phyloP scores from a whole-genome alignment of 176 grass and related monocot genomes.

The Aegilops longissima region DNA sequence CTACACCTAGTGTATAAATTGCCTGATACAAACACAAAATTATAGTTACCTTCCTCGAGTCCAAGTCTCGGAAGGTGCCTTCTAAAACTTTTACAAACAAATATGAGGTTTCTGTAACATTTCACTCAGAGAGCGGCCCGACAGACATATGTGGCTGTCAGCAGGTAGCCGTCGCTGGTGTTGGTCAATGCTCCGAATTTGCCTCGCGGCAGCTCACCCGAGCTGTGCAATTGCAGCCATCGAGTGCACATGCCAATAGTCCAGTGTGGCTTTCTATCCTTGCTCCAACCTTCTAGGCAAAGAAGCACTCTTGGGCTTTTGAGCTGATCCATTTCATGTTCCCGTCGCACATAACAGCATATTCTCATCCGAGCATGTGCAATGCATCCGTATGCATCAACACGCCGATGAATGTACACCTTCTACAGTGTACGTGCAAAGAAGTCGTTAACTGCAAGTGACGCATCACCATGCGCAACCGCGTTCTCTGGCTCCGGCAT shows the following conservation, averaged over 20 bases:
- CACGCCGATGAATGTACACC: background rate
- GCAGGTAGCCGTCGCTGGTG: background rate
- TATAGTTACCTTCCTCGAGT: background rate
- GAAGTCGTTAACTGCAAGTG: constrained; percentile 85
- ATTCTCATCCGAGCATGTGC: background rate
- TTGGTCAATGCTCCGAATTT: background rate
- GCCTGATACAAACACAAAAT: background rate
- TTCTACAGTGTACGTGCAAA: constrained; percentile 49
- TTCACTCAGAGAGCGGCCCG: background rate
- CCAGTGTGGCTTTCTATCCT: background rate
- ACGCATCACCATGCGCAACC: constrained; percentile 89
- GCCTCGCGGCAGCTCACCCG: background rate
- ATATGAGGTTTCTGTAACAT: background rate
- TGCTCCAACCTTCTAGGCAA: background rate
- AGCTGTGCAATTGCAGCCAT: background rate
- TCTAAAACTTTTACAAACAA: background rate
- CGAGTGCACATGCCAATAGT: background rate
- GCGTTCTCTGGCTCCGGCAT: constrained; percentile 97
- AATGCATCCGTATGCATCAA: background rate
- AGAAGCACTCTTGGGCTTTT: background rate
- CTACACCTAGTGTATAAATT: background rate
- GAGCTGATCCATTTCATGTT: constrained; percentile 20
- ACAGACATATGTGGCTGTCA: background rate
- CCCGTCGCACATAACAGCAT: background rate
- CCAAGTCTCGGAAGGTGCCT: no score